Conservation (phyloP, 805 yeast genomes). For the Candida ascalaphidarum region DNA sequence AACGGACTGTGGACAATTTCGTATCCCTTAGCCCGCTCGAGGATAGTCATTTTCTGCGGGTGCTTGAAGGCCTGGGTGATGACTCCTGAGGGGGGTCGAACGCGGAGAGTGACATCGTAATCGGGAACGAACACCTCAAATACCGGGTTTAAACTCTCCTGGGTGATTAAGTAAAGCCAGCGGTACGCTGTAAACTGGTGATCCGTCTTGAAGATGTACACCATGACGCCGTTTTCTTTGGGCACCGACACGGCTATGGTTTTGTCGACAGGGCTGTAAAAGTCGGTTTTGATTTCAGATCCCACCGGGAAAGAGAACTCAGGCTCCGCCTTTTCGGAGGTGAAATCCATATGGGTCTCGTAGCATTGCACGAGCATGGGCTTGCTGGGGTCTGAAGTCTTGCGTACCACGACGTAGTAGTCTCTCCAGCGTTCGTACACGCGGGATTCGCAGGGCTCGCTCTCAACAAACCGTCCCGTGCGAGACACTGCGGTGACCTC, state of each 20-base stretch:
- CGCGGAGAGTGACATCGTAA: constrained; percentile 32
- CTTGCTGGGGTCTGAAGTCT: constrained; percentile 39
- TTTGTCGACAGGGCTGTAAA: constrained; percentile 65
- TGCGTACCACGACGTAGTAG: constrained; percentile 61
- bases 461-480: constrained; percentile 31
- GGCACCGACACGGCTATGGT: constrained; percentile 46
- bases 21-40: constrained; percentile 13
- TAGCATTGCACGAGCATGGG: constrained; percentile 64
- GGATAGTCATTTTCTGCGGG: constrained; percentile 4
- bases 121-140: constrained; percentile 38
- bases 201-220: constrained; percentile 50
- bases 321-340: constrained; percentile 12
- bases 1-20: constrained; percentile 12
- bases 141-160: constrained; percentile 13
- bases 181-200: constrained; percentile 44
- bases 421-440: constrained; percentile 74
- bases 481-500: constrained; percentile 15
- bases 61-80: constrained; percentile 4
- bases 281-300: constrained; percentile 24
- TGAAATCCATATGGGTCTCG: constrained; percentile 30
- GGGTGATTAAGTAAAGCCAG: constrained; percentile 57
- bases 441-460: constrained; percentile 44
- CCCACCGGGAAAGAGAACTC: constrained; percentile 11
- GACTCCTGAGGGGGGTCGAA: constrained; percentile 34
- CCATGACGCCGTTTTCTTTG: constrained; percentile 11